Percentiles rank a stretch among this genome's conserved stretches.
phyloP scores from a whole-genome alignment of 2,329 filamentous ascomycete genomes.

The Colletotrichum chlorophyti region DNA sequence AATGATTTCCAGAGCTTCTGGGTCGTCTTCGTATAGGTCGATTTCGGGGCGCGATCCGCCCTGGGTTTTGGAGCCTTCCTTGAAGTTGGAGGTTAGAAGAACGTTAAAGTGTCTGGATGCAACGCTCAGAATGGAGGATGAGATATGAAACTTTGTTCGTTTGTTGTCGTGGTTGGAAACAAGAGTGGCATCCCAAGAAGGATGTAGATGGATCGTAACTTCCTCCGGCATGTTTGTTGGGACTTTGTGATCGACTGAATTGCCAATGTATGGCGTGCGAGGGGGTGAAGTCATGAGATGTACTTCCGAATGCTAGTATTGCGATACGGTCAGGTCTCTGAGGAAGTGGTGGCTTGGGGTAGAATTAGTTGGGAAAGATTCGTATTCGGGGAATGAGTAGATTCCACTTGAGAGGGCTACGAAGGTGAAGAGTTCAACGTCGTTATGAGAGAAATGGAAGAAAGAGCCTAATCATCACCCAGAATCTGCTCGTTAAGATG shows the following conservation, averaged over 20 bases:
- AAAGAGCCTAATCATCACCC: no score
- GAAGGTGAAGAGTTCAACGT: no score
- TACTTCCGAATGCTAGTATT: no score
- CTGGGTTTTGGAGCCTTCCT: neutral
- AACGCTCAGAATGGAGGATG: neutral
- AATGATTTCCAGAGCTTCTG: conserved; percentile 1
- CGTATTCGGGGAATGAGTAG: no score
- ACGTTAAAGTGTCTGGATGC: neutral
- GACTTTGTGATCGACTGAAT: neutral
- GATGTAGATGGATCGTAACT: neutral
- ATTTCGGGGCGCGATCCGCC: neutral
- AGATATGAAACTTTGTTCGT: neutral
- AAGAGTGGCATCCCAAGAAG: neutral
- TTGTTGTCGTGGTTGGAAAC: neutral
- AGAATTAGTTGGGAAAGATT: no score
- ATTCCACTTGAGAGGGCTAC: no score
- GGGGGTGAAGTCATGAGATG: no score
- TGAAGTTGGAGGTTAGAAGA: neutral
- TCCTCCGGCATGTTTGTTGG: neutral
- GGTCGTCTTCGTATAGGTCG: neutral
- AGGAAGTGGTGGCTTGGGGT: no score
- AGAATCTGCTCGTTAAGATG: no score
- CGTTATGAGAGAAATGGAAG: no score
- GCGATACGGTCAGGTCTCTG: no score
- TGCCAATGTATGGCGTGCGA: no score